Evolutionary conservation across 2,329 filamentous ascomycete genomes (phyloP).

Genomic region (Botryotinia calthae): DNA sequence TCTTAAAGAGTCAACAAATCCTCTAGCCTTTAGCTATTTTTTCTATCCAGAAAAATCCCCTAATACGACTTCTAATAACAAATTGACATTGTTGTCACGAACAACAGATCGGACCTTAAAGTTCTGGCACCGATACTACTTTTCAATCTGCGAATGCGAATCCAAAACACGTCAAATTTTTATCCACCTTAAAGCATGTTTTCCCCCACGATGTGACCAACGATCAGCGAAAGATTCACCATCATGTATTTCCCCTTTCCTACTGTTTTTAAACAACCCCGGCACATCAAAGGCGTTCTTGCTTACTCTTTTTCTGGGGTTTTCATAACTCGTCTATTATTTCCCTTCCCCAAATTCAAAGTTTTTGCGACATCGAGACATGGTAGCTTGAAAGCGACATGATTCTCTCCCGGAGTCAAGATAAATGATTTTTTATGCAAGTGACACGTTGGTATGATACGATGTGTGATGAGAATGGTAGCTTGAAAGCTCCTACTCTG

Average conservation of each 20-base stretch:
- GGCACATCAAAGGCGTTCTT: slow-evolving; percentile 38
- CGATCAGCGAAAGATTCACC: slow-evolving; percentile 41
- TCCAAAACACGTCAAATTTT: slow-evolving; percentile 17
- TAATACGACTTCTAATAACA: slow-evolving; percentile 35
- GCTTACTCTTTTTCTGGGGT: slow-evolving; percentile 22
- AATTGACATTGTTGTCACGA: slow-evolving; percentile 28
- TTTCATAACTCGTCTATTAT: neutral
- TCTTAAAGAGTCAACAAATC: slow-evolving; percentile 23
- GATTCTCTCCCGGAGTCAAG: slow-evolving; percentile 22
- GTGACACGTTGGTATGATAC: slow-evolving; percentile 17
- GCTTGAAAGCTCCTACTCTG: slow-evolving; percentile 39
- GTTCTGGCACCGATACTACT: slow-evolving; percentile 19
- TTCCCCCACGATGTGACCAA: slow-evolving; percentile 36
- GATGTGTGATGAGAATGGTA: slow-evolving; percentile 32
- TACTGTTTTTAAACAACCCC: slow-evolving; percentile 28
- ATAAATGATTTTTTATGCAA: slow-evolving; percentile 9
- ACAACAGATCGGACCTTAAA: slow-evolving; percentile 19
- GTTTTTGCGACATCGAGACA: slow-evolving; percentile 30
- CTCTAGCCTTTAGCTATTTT: slow-evolving; percentile 26
- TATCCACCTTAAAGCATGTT: slow-evolving; percentile 23
- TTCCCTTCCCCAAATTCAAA: slow-evolving; percentile 2
- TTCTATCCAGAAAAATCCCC: slow-evolving; percentile 21
- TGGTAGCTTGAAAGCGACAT: slow-evolving; percentile 42
- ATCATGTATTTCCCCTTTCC: slow-evolving; percentile 40
- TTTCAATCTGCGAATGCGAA: slow-evolving; percentile 25